phyloP scores from a whole-genome alignment of 2,329 filamentous ascomycete genomes.

The Arachnopeziza araneosa region DNA sequence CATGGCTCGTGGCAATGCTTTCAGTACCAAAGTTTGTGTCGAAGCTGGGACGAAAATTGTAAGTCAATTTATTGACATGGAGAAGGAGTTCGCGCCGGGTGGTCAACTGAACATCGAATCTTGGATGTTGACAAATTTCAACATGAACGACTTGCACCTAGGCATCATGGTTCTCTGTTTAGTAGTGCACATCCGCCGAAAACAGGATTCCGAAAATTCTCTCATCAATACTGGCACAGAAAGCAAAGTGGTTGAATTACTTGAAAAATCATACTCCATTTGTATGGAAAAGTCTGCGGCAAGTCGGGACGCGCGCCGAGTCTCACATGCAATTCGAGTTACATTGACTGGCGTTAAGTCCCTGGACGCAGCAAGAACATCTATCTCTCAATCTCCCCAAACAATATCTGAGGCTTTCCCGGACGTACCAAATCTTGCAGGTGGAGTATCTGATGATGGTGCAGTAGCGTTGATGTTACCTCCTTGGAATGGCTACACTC shows the following conservation, averaged over 20 bases:
- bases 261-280: constrained; percentile 5
- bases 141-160: constrained; percentile 27
- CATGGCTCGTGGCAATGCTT: constrained; percentile 16
- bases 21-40: constrained; percentile 18
- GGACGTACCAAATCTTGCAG: neutral
- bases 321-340: constrained; percentile 15
- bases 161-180: constrained; percentile 25
- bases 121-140: constrained; percentile 27
- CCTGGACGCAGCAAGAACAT: neutral
- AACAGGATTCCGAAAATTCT: neutral
- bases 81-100: constrained; percentile 24
- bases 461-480: neutral
- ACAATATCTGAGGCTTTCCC: neutral
- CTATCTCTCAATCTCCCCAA: neutral
- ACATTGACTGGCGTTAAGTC: constrained; percentile 9
- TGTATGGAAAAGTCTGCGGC: constrained; percentile 12
- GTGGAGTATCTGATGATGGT: neutral
- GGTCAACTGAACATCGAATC: constrained; percentile 21
- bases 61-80: constrained; percentile 21
- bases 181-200: constrained; percentile 16
- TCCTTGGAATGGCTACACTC: constrained; percentile 1
- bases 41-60: constrained; percentile 20
- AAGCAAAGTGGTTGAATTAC: constrained; percentile 1
- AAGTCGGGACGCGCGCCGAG: constrained; percentile 13
- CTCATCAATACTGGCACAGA: constrained; percentile 1